Evolutionary conservation across 78 protist species (phyloP), one percentile per base, ranked within the genome.

Genomic region (Dictyostelium discoideum): DNA sequence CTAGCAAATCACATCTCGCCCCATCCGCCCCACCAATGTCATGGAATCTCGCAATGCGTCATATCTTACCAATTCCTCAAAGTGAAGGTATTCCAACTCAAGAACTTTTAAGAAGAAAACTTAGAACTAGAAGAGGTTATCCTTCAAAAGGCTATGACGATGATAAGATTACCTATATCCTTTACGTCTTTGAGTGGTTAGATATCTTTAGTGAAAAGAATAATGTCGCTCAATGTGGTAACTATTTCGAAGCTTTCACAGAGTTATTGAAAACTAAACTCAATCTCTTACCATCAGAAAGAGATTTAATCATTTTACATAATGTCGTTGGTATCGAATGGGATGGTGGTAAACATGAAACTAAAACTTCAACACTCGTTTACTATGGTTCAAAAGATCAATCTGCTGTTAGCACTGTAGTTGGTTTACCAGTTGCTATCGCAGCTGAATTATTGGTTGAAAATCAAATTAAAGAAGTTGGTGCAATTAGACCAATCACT

Each of bases 401-500:
- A 65, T 92, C 97, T 22, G 97, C 97, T 0, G 97, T 95, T 24
- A 97, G 97, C 32, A 88, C 85, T 48, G 92, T 96, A 16, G 97
- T 97, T 32, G 98, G 98, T 79, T 85, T 97, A 26, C 98, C 98
- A n/a, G 96, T 92, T 40, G 98, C 96, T 9, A 96, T 96, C 65
- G 96, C 97, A 0, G 92, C 98, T 32, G 96, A 96, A 54, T 92
- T 97, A 2, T 42, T 96, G 2, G 86, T 97, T n/a, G 96, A 96
- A 73, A 88, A 88, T 7, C 46, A 29, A 32, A 40, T 92, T 13
- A 46, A 24, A 10, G 87, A 82, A 50, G 37, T 57, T n/a, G 98
- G 98, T 74, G 96, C 96, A 3, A 54, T 87, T 29, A 48, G 85
- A 32, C 97, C 97, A 65, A 26, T 81, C 5, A 39, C 50, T 3